Evolutionary conservation across 148 eudicot species (phyloP).

Genomic region (Chenopodium quinoa): DNA sequence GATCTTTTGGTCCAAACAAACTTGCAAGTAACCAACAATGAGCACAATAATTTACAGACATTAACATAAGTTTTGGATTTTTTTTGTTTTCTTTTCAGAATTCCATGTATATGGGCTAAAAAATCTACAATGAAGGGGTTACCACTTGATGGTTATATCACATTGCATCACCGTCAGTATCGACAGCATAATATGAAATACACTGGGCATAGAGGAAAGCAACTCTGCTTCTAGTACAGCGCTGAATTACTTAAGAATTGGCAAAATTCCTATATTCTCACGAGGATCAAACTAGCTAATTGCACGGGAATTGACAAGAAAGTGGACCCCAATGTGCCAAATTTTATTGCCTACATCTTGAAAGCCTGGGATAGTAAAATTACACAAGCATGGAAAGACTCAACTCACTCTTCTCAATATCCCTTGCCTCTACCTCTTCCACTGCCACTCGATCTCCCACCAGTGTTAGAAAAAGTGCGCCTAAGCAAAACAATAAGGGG

Average conservation of each 20-base stretch:
- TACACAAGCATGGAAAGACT: not conserved
- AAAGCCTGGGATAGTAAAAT: not conserved
- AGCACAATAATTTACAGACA: no score
- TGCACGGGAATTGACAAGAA: not conserved
- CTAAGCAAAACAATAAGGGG: no score
- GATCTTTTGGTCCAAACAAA: no score
- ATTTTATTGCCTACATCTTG: not conserved
- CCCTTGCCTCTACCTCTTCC: no score
- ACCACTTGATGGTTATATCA: not conserved
- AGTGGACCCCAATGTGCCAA: not conserved
- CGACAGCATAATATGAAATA: not conserved
- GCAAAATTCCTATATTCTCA: not conserved
- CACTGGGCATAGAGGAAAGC: not conserved
- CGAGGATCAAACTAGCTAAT: not conserved
- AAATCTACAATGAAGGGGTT: not conserved
- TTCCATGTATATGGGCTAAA: not conserved
- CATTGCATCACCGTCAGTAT: not conserved
- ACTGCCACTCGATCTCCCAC: no score
- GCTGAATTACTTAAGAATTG: not conserved
- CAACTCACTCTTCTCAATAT: not conserved
- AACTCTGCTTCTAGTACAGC: not conserved
- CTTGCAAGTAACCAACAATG: no score
- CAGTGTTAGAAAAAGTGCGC: no score
- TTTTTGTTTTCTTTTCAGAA: not conserved
- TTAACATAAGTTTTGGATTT: no score